These are phyloP conservation scores for Trypethelium eluteriae DNA, from an alignment of 495 filamentous ascomycete genomes.

Conservation along the genomic window DNA sequence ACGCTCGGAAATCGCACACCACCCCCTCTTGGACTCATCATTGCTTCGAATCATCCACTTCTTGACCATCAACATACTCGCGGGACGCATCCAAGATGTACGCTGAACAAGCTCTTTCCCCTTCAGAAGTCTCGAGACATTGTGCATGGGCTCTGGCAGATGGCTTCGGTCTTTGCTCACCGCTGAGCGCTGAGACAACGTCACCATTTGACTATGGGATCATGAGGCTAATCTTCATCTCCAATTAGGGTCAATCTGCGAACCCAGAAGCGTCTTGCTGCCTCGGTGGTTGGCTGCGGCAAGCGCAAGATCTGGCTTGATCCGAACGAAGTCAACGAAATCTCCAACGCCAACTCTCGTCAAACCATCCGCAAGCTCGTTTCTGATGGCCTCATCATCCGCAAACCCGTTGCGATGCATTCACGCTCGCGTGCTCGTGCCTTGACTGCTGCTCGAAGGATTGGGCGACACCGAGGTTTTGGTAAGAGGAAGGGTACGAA, in stretches of 20 bases:
- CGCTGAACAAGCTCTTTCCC: not conserved
- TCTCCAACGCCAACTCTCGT: conserved; percentile 99
- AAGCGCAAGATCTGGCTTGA: conserved; percentile 99
- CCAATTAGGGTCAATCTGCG: conserved; percentile 88
- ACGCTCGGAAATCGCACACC: conserved; percentile 7
- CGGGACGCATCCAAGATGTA: not conserved
- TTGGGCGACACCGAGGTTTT: conserved; percentile 94
- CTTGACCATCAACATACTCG: not conserved
- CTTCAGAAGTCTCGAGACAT: not conserved
- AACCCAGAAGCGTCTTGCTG: conserved; percentile 99
- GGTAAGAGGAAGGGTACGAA: conserved; percentile 99
- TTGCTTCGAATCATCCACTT: not conserved
- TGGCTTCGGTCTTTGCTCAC: not conserved
- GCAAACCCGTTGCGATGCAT: conserved; percentile 99
- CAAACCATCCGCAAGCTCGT: conserved; percentile 99
- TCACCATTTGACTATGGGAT: conserved; percentile 1
- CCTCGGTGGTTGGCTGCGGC: conserved; percentile 94
- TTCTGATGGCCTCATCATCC: conserved; percentile 99
- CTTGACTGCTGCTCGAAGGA: conserved; percentile 78
- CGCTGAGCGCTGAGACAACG: not conserved
- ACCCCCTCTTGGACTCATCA: not conserved
- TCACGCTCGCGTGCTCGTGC: conserved; percentile 90
- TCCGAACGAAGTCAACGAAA: conserved; percentile 98
- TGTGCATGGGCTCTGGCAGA: not conserved
- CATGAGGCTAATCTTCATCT: not conserved